A percentile compares a stretch with the other conserved stretches of the same genome.
Evolutionary conservation across 371 early-diverging fungal genomes (phyloP).

Genomic region (Saksenaea vasiformis): DNA sequence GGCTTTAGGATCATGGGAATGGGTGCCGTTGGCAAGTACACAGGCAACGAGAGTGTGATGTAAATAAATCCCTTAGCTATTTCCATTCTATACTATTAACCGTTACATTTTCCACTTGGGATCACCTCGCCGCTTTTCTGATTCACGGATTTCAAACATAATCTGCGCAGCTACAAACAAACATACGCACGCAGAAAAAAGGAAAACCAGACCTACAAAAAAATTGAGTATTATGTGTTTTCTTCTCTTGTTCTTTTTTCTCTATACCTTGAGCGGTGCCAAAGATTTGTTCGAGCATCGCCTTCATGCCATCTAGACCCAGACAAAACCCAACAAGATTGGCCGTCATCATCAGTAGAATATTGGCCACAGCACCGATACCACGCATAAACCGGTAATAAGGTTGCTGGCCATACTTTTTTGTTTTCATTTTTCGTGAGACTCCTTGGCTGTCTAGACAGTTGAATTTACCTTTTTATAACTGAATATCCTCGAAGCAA

Average conservation of each 20-base stretch:
- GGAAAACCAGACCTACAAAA: slow-evolving; percentile 38
- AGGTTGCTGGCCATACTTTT: slow-evolving; percentile 47
- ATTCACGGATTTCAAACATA: slow-evolving; percentile 80
- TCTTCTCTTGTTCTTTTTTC: neutral
- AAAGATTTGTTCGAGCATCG: slow-evolving; percentile 47
- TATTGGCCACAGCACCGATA: slow-evolving; percentile 76
- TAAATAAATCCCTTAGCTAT: slow-evolving; percentile 6
- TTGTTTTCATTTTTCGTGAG: neutral
- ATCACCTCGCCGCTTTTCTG: slow-evolving; percentile 56
- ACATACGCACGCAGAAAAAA: slow-evolving; percentile 46
- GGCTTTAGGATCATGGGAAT: slow-evolving; percentile 69
- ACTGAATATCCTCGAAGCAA: slow-evolving; percentile 66
- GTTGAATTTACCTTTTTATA: slow-evolving; percentile 41
- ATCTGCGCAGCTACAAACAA: slow-evolving; percentile 72
- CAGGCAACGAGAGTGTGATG: slow-evolving; percentile 11
- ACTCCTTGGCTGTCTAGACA: neutral
- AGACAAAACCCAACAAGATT: slow-evolving; percentile 90
- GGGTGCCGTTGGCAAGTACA: slow-evolving; percentile 62
- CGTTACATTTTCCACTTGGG: slow-evolving; percentile 37
- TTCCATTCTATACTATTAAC: neutral
- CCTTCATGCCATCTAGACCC: slow-evolving; percentile 73
- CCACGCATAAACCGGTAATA: slow-evolving; percentile 76
- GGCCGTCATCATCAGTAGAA: slow-evolving; percentile 81
- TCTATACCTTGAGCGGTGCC: slow-evolving; percentile 10
- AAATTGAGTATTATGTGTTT: neutral